Base-by-base conservation (phyloP, 2,329 filamentous ascomycete genomes). In the Ceratocystis papillata region DNA sequence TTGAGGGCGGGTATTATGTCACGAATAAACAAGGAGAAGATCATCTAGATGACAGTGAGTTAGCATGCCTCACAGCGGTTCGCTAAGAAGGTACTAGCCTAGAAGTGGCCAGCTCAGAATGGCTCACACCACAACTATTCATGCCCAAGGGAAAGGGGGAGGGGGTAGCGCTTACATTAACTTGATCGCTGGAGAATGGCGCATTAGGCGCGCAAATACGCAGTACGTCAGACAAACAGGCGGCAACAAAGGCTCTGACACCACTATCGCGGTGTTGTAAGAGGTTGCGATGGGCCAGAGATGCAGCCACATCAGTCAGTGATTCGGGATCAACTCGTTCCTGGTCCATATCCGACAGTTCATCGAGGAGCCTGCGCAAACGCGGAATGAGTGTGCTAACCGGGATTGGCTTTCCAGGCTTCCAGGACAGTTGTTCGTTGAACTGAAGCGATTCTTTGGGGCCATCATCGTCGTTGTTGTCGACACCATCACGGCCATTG, bases 201-300 rank as follows among this genome's bases (percentile, higher is more conserved):
- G 94, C 94, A 80, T 97, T 87, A 0, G 94, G 94, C 33, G 94
- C 94, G 76, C 90, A 96, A 67, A 99, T 82, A 71, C 89, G 87
- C 73, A 99, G 83, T 70, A 99, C 88, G 74, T 99, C 94, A 65
- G 96, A 91, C 68, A 97, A 80, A 74, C 92, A 97, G 72, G 89
- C 89, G 55, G 91, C 87, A 41, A 89, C 84, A 79, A 88, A 96
- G 30, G 94, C 93, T 75, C 89, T 88, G 70, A 99, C 91, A 66
- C 94, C 94, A 70, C 87, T 88, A 75, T 99, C 94, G 78, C 96
- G 96, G 77, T 99, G 94, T 68, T 84, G 85, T 60, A 99, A 78
- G 28, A 99, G 80, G 72, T 94, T 90, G 68, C 87, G 85, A 69
- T 87, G 86, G 5, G 87, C 90, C 57, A 99, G 82, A 72, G 96